phyloP scores from a whole-genome alignment of 2,329 filamentous ascomycete genomes.

The Botryotinia narcissicola region DNA sequence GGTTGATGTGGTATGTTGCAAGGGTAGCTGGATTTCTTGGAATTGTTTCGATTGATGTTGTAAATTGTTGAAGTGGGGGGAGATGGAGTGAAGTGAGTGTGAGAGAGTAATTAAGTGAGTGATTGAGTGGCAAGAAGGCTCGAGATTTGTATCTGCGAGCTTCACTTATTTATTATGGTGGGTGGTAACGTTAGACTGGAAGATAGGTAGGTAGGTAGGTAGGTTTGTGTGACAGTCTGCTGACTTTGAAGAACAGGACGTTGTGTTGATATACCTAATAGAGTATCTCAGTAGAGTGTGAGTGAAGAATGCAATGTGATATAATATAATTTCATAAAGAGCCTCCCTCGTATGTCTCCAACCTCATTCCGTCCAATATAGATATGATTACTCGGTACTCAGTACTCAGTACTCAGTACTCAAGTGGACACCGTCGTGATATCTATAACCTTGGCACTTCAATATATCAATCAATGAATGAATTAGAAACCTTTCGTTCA shows the following conservation, averaged over 20 bases:
- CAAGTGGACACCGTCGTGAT: neutral
- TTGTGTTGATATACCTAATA: neutral
- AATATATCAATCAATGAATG: neutral
- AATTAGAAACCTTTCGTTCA: neutral
- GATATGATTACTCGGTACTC: neutral
- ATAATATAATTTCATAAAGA: neutral
- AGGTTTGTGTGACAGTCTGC: neutral
- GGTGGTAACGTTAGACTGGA: neutral
- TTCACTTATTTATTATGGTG: neutral
- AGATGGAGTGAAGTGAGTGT: neutral
- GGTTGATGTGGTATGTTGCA: neutral
- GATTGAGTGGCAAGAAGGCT: neutral
- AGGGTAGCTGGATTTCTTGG: neutral
- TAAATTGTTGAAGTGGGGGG: neutral
- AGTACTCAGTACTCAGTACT: neutral
- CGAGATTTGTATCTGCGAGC: neutral
- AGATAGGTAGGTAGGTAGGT: neutral
- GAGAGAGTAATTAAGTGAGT: neutral
- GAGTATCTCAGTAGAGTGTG: neutral
- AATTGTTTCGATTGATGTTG: neutral
- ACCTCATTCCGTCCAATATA: too few species aligned
- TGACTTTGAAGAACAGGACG: neutral
- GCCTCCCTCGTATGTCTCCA: neutral
- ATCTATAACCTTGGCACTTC: neutral
- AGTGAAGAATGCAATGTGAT: neutral